Base-by-base conservation (phyloP, 345 rosid genomes). In the Linum lewisii region DNA sequence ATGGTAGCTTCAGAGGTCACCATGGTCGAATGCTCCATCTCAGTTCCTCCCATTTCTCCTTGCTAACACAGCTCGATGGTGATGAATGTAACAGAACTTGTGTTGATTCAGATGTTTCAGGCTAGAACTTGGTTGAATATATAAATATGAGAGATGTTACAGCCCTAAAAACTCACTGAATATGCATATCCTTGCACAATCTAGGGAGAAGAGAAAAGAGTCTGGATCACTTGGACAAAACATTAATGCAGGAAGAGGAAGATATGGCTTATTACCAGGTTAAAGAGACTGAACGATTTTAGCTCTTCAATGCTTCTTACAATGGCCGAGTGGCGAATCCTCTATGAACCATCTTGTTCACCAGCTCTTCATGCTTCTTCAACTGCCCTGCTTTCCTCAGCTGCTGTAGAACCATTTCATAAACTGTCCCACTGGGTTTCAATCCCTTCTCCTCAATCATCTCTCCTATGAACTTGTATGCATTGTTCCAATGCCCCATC, bases 401-500 rank as follows among this genome's bases (percentile, higher is more conserved):
- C 78, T 80, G 86, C 72, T 61, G 67, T 63, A 89, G 77, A 56
- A 93, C 95, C 92, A 76, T 82, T 58, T 82, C 76, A 55, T 89
- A 87, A 20, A 83, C 77, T 3, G 75, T 69, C 72, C 79, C 21
- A 61, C 85, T 83, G 16, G 98, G 97, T 65, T 72, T 80, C 73
- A 86, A 72, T 72, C 89, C 63, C 71, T 89, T 93, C 65, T 81
- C 95, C 66, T 83, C 95, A 14, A 89, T 73, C 99, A 93, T 93
- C 73, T 89, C 97, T 45, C 62, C 74, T 21, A 89, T 82, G 53
- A 73, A 69, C 79, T 81, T 89, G 75, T 87, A 84, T 6, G 95
- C 97, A 79, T 89, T 83, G 57, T 84, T 93, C 99, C 99, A 93
- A 59, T 93, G 97, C 42, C 95, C 95, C 92, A 81, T 93, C 57